phyloP scores from a whole-genome alignment of 2,329 filamentous ascomycete species.

The Cryphonectria nitschkei region DNA sequence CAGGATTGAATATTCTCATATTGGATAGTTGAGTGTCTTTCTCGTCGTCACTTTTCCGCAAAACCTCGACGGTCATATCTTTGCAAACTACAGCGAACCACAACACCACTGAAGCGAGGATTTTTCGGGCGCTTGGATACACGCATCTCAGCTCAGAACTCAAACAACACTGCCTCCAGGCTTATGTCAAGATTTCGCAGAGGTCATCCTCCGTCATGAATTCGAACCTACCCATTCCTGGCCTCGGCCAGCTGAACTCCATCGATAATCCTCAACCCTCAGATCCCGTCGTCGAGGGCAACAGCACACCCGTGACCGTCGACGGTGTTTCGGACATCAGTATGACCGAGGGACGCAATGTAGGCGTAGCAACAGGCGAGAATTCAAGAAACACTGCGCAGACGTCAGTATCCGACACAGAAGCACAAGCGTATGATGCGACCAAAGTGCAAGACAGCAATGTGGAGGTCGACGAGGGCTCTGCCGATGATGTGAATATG shows the following conservation, averaged over 20 bases:
- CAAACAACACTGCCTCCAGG: neutral
- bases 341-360: constrained; percentile 9
- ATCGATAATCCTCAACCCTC: constrained; percentile 32
- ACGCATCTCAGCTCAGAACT: too few species aligned
- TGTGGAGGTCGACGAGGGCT: neutral
- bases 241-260: constrained; percentile 36
- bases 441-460: neutral
- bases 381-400: neutral
- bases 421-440: neutral
- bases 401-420: neutral
- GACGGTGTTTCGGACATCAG: constrained; percentile 14
- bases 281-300: constrained; percentile 32
- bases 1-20: neutral
- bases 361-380: neutral
- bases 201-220: constrained; percentile 18
- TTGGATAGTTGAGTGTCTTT: neutral
- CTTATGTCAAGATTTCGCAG: neutral
- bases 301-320: constrained; percentile 23
- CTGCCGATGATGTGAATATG: constrained; percentile 15
- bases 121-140: neutral
- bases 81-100: neutral
- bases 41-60: neutral
- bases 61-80: neutral
- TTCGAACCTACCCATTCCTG: constrained; percentile 35
- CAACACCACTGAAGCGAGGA: neutral